These are phyloP conservation scores for Zoysia matrella DNA, from an alignment of 202 grass and related monocot genomes.

Conservation along the genomic window DNA sequence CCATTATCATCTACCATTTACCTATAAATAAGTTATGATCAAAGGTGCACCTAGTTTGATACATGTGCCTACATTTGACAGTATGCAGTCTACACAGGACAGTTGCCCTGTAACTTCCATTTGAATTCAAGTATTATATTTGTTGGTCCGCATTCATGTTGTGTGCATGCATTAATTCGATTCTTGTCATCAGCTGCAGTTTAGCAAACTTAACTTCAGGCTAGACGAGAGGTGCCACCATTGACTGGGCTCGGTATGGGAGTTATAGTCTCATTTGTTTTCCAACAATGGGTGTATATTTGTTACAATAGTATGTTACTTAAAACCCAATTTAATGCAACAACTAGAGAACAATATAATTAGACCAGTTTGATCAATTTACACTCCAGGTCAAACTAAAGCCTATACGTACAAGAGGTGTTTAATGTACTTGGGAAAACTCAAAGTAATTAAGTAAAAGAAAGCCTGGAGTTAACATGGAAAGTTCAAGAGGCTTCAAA, in stretches of 20 bases:
- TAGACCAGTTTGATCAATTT: too few species aligned
- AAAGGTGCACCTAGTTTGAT: background rate
- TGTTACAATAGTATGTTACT: background rate
- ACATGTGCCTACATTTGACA: background rate
- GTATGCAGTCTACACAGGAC: background rate
- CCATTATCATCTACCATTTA: background rate
- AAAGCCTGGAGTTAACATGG: background rate
- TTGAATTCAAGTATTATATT: background rate
- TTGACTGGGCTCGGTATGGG: background rate
- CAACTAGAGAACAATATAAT: too few species aligned
- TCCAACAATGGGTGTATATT: background rate
- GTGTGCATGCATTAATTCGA: background rate
- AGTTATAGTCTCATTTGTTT: background rate
- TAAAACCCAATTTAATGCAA: too few species aligned
- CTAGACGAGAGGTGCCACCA: background rate
- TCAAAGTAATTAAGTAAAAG: constrained; percentile 5
- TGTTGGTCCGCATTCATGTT: background rate
- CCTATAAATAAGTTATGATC: constrained; percentile 7
- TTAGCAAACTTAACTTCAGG: constrained; percentile 11
- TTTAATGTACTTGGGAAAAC: background rate
- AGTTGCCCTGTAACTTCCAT: background rate
- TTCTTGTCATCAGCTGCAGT: background rate
- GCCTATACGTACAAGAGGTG: constrained; percentile 10
- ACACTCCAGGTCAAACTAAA: background rate
- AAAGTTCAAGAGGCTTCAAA: background rate